phyloP scores from a whole-genome alignment of 2,329 filamentous ascomycete genomes.

The Curvularia sp. region DNA sequence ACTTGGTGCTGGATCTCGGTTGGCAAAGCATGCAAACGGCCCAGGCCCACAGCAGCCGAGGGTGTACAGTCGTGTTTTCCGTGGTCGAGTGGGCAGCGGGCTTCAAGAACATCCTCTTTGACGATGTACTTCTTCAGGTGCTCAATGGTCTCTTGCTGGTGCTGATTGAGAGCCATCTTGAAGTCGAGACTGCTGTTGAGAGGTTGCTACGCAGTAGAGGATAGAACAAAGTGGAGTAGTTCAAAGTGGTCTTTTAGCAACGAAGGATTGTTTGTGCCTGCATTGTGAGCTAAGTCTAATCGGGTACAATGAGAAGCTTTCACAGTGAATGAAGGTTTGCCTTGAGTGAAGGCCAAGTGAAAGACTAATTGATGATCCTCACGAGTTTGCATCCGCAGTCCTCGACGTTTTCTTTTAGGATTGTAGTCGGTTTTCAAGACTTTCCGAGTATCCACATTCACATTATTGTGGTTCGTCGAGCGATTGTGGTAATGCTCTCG shows the following conservation, averaged over 20 bases:
- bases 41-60: neutral
- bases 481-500: too few relatives aligned
- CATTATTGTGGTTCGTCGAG: neutral
- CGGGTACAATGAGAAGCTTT: neutral
- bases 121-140: neutral
- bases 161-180: neutral
- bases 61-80: neutral
- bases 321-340: neutral
- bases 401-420: neutral
- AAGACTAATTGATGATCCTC: neutral
- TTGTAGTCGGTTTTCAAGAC: neutral
- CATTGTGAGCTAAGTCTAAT: neutral
- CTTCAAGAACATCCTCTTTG: neutral
- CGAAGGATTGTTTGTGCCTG: neutral
- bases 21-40: neutral
- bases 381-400: neutral
- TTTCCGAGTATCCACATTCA: neutral
- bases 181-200: neutral
- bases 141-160: neutral
- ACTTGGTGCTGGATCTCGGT: neutral
- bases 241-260: neutral
- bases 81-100: neutral
- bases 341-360: neutral
- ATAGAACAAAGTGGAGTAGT: too few relatives aligned
- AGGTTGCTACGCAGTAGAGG: neutral